Evolutionary conservation across 2,329 filamentous ascomycete genomes (phyloP), one percentile per base, ranked within the genome.

Genomic region (Trichoderma harzianum): DNA sequence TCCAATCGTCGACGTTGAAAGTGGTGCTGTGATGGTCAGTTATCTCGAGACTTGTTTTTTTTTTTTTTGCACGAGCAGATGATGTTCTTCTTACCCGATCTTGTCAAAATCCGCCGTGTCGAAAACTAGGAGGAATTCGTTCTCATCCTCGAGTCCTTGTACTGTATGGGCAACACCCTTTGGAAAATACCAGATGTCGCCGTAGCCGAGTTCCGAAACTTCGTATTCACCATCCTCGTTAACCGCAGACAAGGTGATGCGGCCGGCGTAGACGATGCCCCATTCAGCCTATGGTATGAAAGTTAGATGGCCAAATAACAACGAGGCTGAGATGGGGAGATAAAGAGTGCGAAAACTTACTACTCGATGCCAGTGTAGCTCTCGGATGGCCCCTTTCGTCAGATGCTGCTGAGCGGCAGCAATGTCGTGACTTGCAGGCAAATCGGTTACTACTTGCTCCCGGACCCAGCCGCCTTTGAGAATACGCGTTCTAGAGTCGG

Each of bases 1-100:
- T 84, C 90, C 90, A 92, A 81, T 93, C 90, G 74, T 90, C 90
- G 28, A 92, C 84, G 81, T 89, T 91, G 83, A 92, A 93, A 0
- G 91, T 92, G 0, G 89, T 91, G n/a, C 88, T 88, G 28, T 6
- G 18, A 28, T 74, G 26, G 74, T 57, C 43, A 43, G 57, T 1
- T 3, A 12, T 24, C 2, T 18, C n/a, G 16, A 16, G 1, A 5
- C 7, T 8, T 18, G 3, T 34, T 18, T 12, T 18, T 10, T 11
- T 3, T 34, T 18, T 12, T 18, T 10, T 11, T 16, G 7, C 16
- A 10, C 7, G 8, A 7, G 14, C 4, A 18, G 32, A 11, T 18
- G n/a, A 2, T 12, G 8, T 12, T 14, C 8, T 8, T 75, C 83
- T 72, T 78, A 89, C 85, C 88, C 89, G 34, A 86, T 81, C 66